These are phyloP conservation scores for Kalaharituber pfeilii DNA, from an alignment of 2,329 filamentous ascomycete genomes.

Conservation along the genomic window DNA sequence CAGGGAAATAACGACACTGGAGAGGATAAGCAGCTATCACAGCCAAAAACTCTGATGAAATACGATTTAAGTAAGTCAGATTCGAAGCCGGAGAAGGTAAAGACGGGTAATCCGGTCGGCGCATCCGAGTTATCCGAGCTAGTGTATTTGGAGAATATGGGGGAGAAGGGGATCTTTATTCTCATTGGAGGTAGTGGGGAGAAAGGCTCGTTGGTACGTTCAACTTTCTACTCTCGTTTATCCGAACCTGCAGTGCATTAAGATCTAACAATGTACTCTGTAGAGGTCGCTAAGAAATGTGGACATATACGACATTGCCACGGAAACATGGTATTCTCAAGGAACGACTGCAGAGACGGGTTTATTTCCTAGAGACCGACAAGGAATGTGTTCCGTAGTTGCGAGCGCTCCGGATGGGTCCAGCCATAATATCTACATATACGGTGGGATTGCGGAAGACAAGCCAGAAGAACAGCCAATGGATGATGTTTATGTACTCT, in stretches of 20 bases:
- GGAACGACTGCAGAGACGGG: slow-evolving; percentile 43
- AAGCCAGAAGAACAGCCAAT: slow-evolving; percentile 42
- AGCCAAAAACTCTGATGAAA: too few relatives aligned
- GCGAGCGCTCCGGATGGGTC: slow-evolving; percentile 55
- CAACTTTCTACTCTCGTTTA: too few relatives aligned
- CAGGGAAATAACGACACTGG: too few relatives aligned
- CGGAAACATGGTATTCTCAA: slow-evolving; percentile 39
- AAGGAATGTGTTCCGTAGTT: slow-evolving; percentile 46
- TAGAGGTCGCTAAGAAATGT: slow-evolving; percentile 28
- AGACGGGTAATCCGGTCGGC: too few relatives aligned
- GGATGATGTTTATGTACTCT: slow-evolving; percentile 62
- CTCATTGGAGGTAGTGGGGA: neutral
- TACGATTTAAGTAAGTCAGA: too few relatives aligned
- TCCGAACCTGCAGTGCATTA: too few relatives aligned
- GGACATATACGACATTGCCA: slow-evolving; percentile 63
- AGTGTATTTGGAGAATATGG: neutral
- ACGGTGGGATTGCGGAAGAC: slow-evolving; percentile 59
- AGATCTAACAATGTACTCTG: too few relatives aligned
- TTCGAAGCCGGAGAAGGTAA: too few relatives aligned
- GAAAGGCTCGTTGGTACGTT: too few relatives aligned
- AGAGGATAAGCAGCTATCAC: too few relatives aligned
- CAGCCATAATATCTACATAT: slow-evolving; percentile 62
- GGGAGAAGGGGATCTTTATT: neutral
- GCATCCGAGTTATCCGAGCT: too few relatives aligned
- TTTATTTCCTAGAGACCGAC: slow-evolving; percentile 24